phyloP scores from a whole-genome alignment of 2,329 filamentous ascomycete genomes.

The Periconia sp. region DNA sequence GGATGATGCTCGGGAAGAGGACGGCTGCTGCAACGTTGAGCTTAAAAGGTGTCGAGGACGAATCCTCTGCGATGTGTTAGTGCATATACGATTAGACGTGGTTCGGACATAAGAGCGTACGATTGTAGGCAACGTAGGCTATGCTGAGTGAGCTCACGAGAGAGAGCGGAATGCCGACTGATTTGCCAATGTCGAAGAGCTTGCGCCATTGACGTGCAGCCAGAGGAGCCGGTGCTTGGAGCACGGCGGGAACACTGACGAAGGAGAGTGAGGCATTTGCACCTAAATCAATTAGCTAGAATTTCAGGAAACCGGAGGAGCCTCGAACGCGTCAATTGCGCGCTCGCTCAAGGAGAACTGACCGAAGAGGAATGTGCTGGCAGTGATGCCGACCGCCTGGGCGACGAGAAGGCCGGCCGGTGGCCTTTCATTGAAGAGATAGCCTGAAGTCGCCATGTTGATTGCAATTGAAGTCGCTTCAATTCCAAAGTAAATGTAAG shows the following conservation, averaged over 20 bases:
- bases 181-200: conserved; percentile 49
- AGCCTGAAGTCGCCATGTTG: conserved; percentile 24
- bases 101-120: conserved; percentile 20
- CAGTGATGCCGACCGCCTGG: conserved; percentile 59
- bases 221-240: conserved; percentile 61
- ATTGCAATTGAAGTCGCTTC: neutral
- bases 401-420: conserved; percentile 50
- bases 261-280: conserved; percentile 47
- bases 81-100: neutral
- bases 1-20: conserved; percentile 55
- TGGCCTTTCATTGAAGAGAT: conserved; percentile 28
- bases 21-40: conserved; percentile 56
- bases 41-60: conserved; percentile 42
- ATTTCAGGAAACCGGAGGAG: too few species aligned
- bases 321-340: neutral
- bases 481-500: neutral
- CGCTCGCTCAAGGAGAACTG: conserved; percentile 6
- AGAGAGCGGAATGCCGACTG: conserved; percentile 48
- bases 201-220: conserved; percentile 63
- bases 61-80: conserved; percentile 29
- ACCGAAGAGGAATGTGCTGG: conserved; percentile 56
- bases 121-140: conserved; percentile 55
- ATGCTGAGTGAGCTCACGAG: conserved; percentile 52
- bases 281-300: conserved; percentile 28
- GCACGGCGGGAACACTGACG: conserved; percentile 58